Evolutionary conservation across 2,329 filamentous ascomycete species (phyloP).

Genomic region (Sclerotinia subarctica): DNA sequence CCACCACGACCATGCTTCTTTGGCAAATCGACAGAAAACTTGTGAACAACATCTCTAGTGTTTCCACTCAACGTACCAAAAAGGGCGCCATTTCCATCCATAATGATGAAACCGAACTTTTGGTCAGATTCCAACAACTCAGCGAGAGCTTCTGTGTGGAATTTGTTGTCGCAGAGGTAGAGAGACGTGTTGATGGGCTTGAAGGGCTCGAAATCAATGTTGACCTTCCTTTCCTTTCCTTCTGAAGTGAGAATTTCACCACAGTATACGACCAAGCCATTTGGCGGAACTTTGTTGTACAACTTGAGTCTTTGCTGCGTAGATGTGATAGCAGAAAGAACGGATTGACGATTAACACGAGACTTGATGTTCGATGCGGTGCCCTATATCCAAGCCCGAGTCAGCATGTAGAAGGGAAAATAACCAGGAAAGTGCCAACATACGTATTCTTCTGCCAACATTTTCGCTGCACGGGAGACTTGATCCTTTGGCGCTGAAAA

Average conservation of each 20-base stretch:
- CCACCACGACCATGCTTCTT: conserved; percentile 99
- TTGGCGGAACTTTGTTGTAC: conserved; percentile 97
- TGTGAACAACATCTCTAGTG: conserved; percentile 93
- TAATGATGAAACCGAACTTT: conserved; percentile 99
- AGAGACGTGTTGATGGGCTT: conserved; percentile 99
- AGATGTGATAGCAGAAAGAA: conserved; percentile 96
- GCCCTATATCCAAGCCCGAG: conserved; percentile 58
- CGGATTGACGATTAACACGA: conserved; percentile 96
- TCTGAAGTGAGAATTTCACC: conserved; percentile 99
- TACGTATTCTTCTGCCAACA: conserved; percentile 99
- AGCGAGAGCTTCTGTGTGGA: conserved; percentile 95
- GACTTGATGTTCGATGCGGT: conserved; percentile 99
- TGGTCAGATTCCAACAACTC: conserved; percentile 98
- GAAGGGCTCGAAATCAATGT: conserved; percentile 99
- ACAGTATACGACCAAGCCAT: conserved; percentile 97
- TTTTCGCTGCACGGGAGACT: conserved; percentile 92
- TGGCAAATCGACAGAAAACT: conserved; percentile 96
- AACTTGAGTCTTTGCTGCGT: conserved; percentile 99
- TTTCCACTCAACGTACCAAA: conserved; percentile 97
- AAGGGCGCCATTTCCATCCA: conserved; percentile 98
- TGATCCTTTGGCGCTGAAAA: conserved; percentile 89
- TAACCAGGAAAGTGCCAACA: conserved; percentile 39
- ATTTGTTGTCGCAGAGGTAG: conserved; percentile 99
- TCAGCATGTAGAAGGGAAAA: conserved; percentile 21
- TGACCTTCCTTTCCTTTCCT: conserved; percentile 99